A percentile compares a stretch with the other conserved stretches of the same genome.
phyloP scores from a whole-genome alignment of 768 basidiomycete species.

The Leccinum broughii region DNA sequence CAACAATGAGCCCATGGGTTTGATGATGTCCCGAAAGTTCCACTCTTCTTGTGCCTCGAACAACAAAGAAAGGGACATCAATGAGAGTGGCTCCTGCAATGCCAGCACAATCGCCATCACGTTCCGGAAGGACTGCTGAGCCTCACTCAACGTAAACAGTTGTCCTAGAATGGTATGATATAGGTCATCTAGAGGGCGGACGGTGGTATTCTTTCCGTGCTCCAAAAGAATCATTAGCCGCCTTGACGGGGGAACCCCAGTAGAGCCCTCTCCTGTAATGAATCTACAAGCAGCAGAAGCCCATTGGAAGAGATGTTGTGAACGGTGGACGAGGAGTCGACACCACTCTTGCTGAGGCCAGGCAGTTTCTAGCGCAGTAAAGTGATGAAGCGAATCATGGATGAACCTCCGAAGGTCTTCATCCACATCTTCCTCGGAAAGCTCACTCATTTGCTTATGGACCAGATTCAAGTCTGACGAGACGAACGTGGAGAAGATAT shows the following conservation, averaged over 20 bases:
- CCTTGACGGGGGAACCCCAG: rapidly evolving
- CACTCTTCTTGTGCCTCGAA: background rate
- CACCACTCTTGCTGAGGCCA: background rate
- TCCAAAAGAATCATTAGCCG: background rate
- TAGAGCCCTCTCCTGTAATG: background rate
- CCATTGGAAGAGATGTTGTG: background rate
- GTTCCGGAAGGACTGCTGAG: background rate
- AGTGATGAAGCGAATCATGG: background rate
- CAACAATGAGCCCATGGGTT: background rate
- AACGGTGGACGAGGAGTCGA: background rate
- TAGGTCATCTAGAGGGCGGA: background rate
- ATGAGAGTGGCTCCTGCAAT: background rate
- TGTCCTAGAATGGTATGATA: background rate
- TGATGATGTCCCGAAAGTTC: background rate
- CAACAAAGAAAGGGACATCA: background rate
- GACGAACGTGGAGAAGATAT: rapidly evolving
- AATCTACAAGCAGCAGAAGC: background rate
- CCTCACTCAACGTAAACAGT: background rate
- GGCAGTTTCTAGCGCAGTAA: rapidly evolving
- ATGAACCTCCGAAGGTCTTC: background rate
- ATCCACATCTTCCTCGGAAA: rapidly evolving
- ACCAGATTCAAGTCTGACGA: background rate
- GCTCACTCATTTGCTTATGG: background rate
- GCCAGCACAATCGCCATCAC: background rate
- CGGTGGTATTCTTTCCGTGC: background rate